Evolutionary conservation across 805 yeast genomes (phyloP), one percentile per base, ranked within the genome.

Genomic region (Wickerhamomyces subpelliculosus): DNA sequence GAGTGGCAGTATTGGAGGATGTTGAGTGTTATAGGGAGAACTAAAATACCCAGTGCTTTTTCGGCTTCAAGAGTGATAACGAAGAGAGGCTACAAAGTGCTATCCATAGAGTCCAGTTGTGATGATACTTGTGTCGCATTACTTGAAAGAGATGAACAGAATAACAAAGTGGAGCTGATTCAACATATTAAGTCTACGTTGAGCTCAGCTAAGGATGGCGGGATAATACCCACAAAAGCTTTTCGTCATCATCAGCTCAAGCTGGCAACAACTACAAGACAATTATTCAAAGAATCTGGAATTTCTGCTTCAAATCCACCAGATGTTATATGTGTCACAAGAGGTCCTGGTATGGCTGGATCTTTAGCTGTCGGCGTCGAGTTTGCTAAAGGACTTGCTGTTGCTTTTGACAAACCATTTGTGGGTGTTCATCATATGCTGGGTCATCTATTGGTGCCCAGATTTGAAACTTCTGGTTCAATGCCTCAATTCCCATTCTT

Each of bases 331-430:
- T 84, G 95, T 57, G 95, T 82, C 5, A 93, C 98, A 0, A 65
- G 95, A 47, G 98, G 98, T 0, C 98, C 98, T 0, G 98, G 98
- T 0, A 87, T 93, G 96, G 74, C 79, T 8, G 96, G 97, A 0
- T 82, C 95, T 0, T 65, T 93, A 12, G 72, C 86, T 9, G 81
- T 86, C 0, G 94, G 97, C 1, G 65, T 84, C 19, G 93, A 84
- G 51, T 61, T 86, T 29, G 95, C 95, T 0, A 83, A 86, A 50
- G 98, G 97, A 0, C 63, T 93, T 11, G 65, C 88, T 1, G 62
- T 83, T 1, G 97, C 89, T 0, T 83, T 87, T 82, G 58, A 72
- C 12, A 72, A 66, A 7, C 97, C 96, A 0, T 52, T 86, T 16
- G 65, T 93, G 2, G 97, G 97, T 0, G 96, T 90, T 0, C 95